Percentiles rank a stretch among this genome's conserved stretches.
phyloP scores from a whole-genome alignment of 2,329 filamentous ascomycete genomes.

The Fusarium armeniacum region DNA sequence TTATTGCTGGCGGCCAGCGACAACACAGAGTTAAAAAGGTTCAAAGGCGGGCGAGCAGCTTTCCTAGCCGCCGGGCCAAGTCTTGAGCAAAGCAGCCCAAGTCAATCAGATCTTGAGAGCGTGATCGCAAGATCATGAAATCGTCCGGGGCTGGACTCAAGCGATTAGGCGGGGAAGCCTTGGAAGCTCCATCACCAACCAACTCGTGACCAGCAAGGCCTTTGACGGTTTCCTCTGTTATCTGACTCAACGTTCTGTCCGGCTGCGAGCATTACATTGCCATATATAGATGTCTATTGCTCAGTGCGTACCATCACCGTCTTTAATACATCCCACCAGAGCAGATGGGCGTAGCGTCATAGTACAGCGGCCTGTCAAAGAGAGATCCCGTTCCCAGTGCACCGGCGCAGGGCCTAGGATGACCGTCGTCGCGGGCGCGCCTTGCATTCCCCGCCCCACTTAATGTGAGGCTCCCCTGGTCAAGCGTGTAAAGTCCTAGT shows the following conservation, averaged over 20 bases:
- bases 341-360: conserved; percentile 49
- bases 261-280: conserved; percentile 1
- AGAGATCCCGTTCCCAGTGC: conserved; percentile 52
- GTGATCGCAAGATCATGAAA: conserved; percentile 40
- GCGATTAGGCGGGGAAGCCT: conserved; percentile 37
- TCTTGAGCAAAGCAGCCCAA: conserved; percentile 23
- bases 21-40: conserved; percentile 22
- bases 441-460: conserved; percentile 49
- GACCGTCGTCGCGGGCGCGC: conserved; percentile 35
- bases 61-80: conserved; percentile 16
- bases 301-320: conserved; percentile 19
- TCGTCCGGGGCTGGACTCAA: conserved; percentile 31
- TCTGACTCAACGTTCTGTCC: not conserved
- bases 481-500: conserved; percentile 39
- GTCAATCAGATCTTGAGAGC: conserved; percentile 35
- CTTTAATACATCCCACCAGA: conserved; percentile 35
- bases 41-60: conserved; percentile 11
- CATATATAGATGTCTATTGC: conserved; percentile 9
- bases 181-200: conserved; percentile 36
- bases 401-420: conserved; percentile 48
- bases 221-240: conserved; percentile 4
- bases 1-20: conserved; percentile 21
- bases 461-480: conserved; percentile 45
- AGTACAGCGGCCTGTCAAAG: conserved; percentile 47
- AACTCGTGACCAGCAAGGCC: conserved; percentile 14